phyloP scores from a whole-genome alignment of 2,329 filamentous ascomycete species.

The Chaetomium strumarium region DNA sequence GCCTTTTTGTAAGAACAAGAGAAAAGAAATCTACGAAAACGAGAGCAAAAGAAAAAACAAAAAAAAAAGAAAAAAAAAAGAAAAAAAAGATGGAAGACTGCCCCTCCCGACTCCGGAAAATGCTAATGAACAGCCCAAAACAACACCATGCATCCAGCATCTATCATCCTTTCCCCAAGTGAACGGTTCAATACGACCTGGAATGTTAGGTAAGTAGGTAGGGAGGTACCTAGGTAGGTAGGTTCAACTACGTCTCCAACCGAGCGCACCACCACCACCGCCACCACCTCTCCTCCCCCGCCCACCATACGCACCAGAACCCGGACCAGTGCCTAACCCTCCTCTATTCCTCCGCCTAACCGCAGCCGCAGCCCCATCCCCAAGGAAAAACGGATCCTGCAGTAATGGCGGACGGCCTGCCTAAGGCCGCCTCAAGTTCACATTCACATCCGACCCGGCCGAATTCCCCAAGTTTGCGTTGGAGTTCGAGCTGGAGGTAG shows the following conservation, averaged over 20 bases:
- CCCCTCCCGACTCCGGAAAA: background rate
- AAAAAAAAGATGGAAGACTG: background rate
- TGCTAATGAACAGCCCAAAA: background rate
- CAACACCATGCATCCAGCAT: background rate
- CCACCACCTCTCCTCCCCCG: too few relatives aligned
- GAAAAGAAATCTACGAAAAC: background rate
- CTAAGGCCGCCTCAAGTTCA: constrained; percentile 21
- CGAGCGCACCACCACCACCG: too few relatives aligned
- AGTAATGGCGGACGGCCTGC: background rate
- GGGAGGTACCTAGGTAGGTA: too few relatives aligned
- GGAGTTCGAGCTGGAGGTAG: constrained; percentile 14
- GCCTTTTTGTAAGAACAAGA: too few relatives aligned
- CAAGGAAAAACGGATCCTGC: too few relatives aligned
- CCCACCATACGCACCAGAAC: too few relatives aligned
- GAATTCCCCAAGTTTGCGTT: background rate
- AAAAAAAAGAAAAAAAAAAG: background rate
- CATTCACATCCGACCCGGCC: constrained; percentile 13
- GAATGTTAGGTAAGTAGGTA: too few relatives aligned
- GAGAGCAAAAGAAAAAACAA: background rate
- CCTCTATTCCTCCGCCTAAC: too few relatives aligned
- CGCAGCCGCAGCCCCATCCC: too few relatives aligned
- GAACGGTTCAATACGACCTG: too few relatives aligned
- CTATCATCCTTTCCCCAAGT: background rate
- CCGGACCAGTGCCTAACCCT: too few relatives aligned
- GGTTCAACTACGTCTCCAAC: too few relatives aligned